phyloP scores from a whole-genome alignment of 2,329 filamentous ascomycete genomes.

The Microdochium paspali region DNA sequence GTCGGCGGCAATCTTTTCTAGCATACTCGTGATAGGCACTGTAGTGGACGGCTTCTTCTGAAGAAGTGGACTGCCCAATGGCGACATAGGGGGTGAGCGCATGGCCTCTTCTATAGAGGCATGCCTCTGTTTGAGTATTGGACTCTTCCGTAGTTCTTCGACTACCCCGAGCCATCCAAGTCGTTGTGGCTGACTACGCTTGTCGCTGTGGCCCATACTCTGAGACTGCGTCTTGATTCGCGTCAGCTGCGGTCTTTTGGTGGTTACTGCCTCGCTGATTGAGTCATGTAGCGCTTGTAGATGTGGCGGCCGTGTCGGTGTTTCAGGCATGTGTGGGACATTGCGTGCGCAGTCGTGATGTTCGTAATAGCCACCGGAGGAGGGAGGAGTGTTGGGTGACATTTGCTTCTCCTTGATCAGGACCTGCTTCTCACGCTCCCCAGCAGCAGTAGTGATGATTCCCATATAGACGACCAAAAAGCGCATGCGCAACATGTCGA shows the following conservation, averaged over 20 bases:
- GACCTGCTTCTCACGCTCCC: conserved; percentile 20
- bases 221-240: conserved; percentile 37
- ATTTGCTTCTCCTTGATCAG: not conserved
- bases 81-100: conserved; percentile 26
- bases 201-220: conserved; percentile 41
- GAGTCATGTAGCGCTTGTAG: not conserved
- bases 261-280: conserved; percentile 13
- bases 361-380: conserved; percentile 26
- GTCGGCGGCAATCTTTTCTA: not conserved
- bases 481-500: conserved; percentile 54
- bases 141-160: conserved; percentile 51
- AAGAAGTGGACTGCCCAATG: conserved; percentile 8
- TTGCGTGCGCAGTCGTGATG: conserved; percentile 8
- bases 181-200: conserved; percentile 35
- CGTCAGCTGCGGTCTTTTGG: conserved; percentile 37
- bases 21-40: not conserved
- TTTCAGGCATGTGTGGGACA: not conserved
- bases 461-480: conserved; percentile 58
- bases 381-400: not conserved
- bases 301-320: not conserved
- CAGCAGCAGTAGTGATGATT: conserved; percentile 34
- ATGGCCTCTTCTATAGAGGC: conserved; percentile 53
- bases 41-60: not conserved
- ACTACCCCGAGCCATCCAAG: conserved; percentile 55
- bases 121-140: conserved; percentile 50